These are phyloP conservation scores for Arctostaphylos glauca DNA, from an alignment of 148 eudicot species.

Conservation along the genomic window DNA sequence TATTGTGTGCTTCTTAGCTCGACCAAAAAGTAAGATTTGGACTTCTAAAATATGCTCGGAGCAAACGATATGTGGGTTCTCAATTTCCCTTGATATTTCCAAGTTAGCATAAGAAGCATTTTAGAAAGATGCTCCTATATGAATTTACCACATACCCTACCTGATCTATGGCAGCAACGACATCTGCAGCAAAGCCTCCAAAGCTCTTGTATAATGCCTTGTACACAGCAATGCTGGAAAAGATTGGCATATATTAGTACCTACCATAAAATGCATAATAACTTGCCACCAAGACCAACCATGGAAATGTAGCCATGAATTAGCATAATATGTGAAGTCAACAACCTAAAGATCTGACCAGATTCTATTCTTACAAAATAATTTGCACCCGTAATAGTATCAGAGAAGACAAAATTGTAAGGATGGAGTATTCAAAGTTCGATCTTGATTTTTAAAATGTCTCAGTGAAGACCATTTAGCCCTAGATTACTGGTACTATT, in stretches of 20 bases:
- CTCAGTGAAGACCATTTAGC: neutral
- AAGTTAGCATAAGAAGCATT: neutral
- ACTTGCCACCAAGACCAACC: neutral
- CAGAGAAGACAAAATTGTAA: neutral
- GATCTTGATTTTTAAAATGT: neutral
- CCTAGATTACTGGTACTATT: neutral
- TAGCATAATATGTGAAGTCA: neutral
- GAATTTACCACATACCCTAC: conserved; percentile 32
- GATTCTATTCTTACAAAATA: neutral
- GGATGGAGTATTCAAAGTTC: neutral
- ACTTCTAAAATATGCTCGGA: neutral
- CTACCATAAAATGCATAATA: neutral
- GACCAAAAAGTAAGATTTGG: neutral
- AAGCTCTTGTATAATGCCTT: conserved; percentile 97
- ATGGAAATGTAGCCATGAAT: neutral
- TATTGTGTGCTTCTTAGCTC: neutral
- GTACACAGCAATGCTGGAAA: conserved; percentile 87
- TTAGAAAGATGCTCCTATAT: neutral
- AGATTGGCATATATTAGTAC: conserved; percentile 11
- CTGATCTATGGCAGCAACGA: conserved; percentile 99
- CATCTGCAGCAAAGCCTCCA: conserved; percentile 99
- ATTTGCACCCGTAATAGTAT: neutral
- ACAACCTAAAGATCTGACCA: neutral
- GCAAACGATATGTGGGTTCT: neutral
- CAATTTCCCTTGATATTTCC: neutral